Evolutionary conservation across 2,329 filamentous ascomycete genomes (phyloP), one percentile per base, ranked within the genome.

Genomic region (Ophiocordyceps camponoti-floridani): DNA sequence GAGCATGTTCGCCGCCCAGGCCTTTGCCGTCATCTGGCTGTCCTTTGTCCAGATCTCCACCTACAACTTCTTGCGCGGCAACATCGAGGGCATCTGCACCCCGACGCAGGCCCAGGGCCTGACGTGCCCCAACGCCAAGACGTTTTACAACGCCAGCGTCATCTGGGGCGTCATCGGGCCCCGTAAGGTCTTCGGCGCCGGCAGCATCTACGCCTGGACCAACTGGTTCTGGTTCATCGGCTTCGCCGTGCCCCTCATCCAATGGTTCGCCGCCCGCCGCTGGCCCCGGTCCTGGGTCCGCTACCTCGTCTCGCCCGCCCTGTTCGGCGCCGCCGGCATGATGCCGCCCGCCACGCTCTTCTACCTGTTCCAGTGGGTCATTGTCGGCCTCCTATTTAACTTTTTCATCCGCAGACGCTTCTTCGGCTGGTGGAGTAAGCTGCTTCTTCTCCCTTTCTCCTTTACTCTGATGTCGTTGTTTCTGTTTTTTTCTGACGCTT

Each of bases 111-210:
- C 54, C 2, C 66, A 69, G 51, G 67, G 69, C 43, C 71, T 76
- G 51, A 72, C 62, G 19, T 79, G 75, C 53, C 75, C 75, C 9
- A 65, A 66, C 33, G 70, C 70, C 14, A 67, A 67, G 23, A 73
- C 75, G 0, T 79, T 78, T 54, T 79, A 73, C 61, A 75, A 72
- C 23, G 70, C 69, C 26, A 74, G 70, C 18, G 65, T 77, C 6
- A 69, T 77, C 45, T 77, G 75, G 75, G 76, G 76, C 46, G 64
- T 75, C 16, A 75, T 80, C 45, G 76, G 61, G 1, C 61, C 60
- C 2, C 50, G 46, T 35, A 51, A 53, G 43, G 57, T 62, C 33
- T 61, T 61, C 44, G 58, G 59, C 13, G 50, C 51, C n/a, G 59
- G 59, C 23, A 58, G 64, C n/a, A 46, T 56, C 3, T 77, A 75